phyloP scores from a whole-genome alignment of 2,329 filamentous ascomycete genomes.

The Colletotrichum falcatum region DNA sequence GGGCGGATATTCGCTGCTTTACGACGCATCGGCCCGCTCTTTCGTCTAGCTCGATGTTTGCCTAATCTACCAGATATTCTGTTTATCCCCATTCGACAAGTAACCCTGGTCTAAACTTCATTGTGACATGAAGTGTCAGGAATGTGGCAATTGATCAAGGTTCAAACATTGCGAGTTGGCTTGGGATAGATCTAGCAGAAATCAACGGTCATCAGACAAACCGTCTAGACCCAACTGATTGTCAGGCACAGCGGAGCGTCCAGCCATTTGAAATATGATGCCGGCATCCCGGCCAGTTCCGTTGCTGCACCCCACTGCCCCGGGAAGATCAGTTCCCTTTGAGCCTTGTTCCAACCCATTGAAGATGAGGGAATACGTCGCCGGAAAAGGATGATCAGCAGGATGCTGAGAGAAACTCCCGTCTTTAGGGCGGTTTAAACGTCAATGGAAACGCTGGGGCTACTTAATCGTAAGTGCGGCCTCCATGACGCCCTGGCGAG shows the following conservation, averaged over 20 bases:
- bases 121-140: background rate
- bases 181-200: background rate
- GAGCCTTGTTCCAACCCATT: background rate
- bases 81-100: background rate
- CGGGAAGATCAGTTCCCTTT: background rate
- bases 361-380: background rate
- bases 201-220: background rate
- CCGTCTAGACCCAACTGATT: background rate
- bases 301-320: background rate
- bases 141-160: fast-evolving
- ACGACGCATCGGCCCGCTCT: no score
- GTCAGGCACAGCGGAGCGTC: background rate
- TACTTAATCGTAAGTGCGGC: background rate
- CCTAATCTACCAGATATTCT: no score
- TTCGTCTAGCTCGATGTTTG: no score
- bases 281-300: background rate
- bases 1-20: background rate
- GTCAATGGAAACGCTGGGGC: background rate
- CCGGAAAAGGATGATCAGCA: background rate
- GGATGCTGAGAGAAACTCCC: background rate
- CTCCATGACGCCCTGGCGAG: background rate
- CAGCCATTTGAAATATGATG: background rate
- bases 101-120: background rate
- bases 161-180: background rate
- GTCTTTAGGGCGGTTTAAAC: background rate